These are phyloP conservation scores for Amanita fuliginea DNA, from an alignment of 768 basidiomycete species.

Conservation along the genomic window DNA sequence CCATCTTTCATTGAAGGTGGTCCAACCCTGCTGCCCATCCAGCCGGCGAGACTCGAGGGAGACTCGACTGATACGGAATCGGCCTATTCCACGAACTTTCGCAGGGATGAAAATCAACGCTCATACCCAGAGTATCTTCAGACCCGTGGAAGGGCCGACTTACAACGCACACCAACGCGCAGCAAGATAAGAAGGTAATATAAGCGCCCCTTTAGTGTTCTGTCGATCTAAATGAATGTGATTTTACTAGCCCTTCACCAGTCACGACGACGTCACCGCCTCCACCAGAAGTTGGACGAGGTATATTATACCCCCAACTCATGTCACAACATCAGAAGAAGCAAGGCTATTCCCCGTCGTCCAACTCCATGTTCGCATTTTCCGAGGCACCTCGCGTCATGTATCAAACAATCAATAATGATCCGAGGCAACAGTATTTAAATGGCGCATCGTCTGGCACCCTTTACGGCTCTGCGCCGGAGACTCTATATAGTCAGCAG, in stretches of 20 bases:
- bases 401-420: background rate
- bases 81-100: slow-evolving; percentile 15
- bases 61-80: slow-evolving; percentile 38
- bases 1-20: slow-evolving; percentile 20
- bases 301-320: slow-evolving; percentile 53
- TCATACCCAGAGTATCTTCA: slow-evolving; percentile 10
- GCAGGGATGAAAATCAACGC: slow-evolving; percentile 13
- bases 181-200: slow-evolving; percentile 15
- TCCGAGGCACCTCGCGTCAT: slow-evolving; percentile 15
- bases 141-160: slow-evolving; percentile 2
- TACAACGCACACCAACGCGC: slow-evolving; percentile 16
- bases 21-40: slow-evolving; percentile 45
- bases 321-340: slow-evolving; percentile 73
- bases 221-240: background rate
- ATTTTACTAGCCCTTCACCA: slow-evolving; percentile 31
- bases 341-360: slow-evolving; percentile 70
- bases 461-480: background rate
- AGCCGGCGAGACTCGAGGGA: slow-evolving; percentile 46
- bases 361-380: slow-evolving; percentile 61
- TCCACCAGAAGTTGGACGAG: slow-evolving; percentile 36
- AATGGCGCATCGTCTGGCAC: background rate
- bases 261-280: slow-evolving; percentile 66
- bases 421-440: background rate
- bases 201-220: background rate
- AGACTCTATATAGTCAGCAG: background rate